A percentile compares a stretch with the other conserved stretches of the same genome.
phyloP scores from a whole-genome alignment of 208 protist genomes.

The Histomonas meleagridis region DNA sequence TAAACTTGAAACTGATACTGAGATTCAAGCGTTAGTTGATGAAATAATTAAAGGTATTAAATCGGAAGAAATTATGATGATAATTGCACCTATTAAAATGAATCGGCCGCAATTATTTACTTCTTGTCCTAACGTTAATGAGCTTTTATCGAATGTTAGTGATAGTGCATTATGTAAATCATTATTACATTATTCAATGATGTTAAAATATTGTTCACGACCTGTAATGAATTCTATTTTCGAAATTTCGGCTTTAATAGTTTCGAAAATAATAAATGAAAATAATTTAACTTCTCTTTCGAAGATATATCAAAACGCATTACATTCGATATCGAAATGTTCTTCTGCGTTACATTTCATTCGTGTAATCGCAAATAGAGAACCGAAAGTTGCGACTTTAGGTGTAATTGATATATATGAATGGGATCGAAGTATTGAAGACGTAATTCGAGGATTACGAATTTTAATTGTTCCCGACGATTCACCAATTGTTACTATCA shows the following conservation, averaged over 20 bases:
- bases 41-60: background rate
- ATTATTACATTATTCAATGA: background rate
- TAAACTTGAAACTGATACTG: background rate
- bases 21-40: background rate
- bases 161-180: background rate
- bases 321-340: background rate
- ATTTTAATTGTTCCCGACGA: background rate
- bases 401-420: background rate
- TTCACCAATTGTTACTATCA: constrained; percentile 17
- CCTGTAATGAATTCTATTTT: background rate
- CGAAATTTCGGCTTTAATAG: background rate
- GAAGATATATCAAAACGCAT: background rate
- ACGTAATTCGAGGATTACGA: background rate
- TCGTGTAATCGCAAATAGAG: background rate
- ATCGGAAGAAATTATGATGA: background rate
- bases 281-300: background rate
- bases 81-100: background rate
- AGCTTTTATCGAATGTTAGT: background rate
- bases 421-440: background rate
- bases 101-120: background rate
- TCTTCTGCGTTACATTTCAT: background rate
- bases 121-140: background rate
- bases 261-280: background rate
- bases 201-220: background rate
- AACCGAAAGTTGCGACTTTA: background rate